Base-by-base conservation (phyloP, 73 alveolate genomes). In the Urostyla sp. region DNA sequence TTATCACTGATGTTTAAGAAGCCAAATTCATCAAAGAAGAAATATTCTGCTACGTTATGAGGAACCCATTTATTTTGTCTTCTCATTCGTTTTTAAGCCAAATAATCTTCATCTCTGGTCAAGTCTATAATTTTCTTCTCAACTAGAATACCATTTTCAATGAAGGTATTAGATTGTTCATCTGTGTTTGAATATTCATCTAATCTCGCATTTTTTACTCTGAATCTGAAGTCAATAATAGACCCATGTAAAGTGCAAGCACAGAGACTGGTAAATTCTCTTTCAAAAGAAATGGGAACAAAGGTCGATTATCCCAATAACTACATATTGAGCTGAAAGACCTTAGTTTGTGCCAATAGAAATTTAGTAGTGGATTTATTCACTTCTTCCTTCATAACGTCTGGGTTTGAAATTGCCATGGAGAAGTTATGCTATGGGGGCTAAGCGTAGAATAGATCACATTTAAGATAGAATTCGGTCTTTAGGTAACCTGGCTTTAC, bases 401-500 rank as follows among this genome's bases (percentile, higher is more conserved):
- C 80, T 6, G 80, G 59, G 2, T 53, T 27, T 35, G 36, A 34
- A 15, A 69, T 56, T 1, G 72, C 72, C 28, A 27, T 20, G 23
- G 45, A 56, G 40, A 69, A 69, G 56, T 69, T 43, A 6, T 18
- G 1, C 15, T n/a, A 4, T 0, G 84, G 84, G 23, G 84, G 84
- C 20, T 31, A 55, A n/a, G 75, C 61, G 67, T 44, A 80, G 55
- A 58, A 67, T 2, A 80, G 67, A n/a, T 80, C 90, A 18, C 18
- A 21, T 60, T 80, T 74, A 38, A 80, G 44, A 35, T 66, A 44
- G 84, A 66, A 80, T 54, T 80, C 90, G 3, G 69, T 45, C 23
- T 66, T 31, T 72, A 80, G 67, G 67, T 80, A 80, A 0, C 67
- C 84, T 0, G 52, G 63, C 46, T 80, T 26, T 5, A 80, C 90